Base-by-base conservation (phyloP, 1,284 basidiomycete genomes). In the Veloboletus limbatus region DNA sequence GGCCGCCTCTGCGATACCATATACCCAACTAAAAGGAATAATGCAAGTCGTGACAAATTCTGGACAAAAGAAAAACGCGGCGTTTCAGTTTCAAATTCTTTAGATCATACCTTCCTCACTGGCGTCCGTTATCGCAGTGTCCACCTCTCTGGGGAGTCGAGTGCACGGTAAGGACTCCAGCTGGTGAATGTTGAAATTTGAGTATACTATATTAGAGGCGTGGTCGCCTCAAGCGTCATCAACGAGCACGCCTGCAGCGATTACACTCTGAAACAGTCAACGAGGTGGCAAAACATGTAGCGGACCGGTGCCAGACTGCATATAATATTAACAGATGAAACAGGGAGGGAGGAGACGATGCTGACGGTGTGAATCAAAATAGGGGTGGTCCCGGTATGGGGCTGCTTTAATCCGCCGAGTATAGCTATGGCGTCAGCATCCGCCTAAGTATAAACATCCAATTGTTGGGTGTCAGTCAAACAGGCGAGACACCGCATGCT, bases 221-320 rank as follows among this genome's bases (percentile, higher is more conserved):
- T 54, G 54, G 51, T 61, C 50, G 28, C 72, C 73, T 30, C 50
- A 52, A 4, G 69, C 67, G 11, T 66, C 43, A 33, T 69, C 67
- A 10, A 49, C 38, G 11, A 70, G 51, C 3, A 67, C 55, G 32
- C 65, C 63, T 61, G 16, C 5, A 34, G 21, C 2, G 16, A 34
- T 24, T 20, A 10, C 13, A 22, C 10, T 42, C 33, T 40, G 28
- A 48, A 51, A 45, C 16, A 17, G 25, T 22, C 17, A 18, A 39
- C 17, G n/a, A 16, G 14, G 39, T 33, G 25, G 17, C 14, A 14
- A 28, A 20, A n/a, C 20, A 6, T 17, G 18, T 26, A 8, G 9
- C 48, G 13, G 25, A 61, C 64, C 67, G 33, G 63, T 68, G 6
- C 73, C 68, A 42, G 70, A 70, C 69, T 72, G 16, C 4, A 22